Conservation (phyloP, 331 rosid species). For the Dryas integrifolia region DNA sequence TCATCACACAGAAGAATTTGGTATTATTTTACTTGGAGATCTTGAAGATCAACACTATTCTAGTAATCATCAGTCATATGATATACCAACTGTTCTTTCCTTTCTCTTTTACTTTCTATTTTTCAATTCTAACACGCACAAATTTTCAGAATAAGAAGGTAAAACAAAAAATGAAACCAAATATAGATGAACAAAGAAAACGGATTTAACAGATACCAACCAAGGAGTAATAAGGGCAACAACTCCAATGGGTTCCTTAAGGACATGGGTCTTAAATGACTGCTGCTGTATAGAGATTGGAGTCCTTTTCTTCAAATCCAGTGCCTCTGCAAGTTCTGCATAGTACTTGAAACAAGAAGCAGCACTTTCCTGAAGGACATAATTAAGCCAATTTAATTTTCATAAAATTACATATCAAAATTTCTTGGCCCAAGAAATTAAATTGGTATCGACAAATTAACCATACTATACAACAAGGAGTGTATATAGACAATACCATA, state of each 20-base stretch:
- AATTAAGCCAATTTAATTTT: background rate
- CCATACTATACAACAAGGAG: constrained; percentile 38
- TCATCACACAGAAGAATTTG: constrained; percentile 24
- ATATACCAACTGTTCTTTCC: too few species aligned
- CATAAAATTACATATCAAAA: background rate
- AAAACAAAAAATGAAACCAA: background rate
- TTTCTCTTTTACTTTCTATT: too few species aligned
- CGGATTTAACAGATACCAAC: constrained; percentile 29
- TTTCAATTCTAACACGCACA: too few species aligned
- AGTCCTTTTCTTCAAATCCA: constrained; percentile 71
- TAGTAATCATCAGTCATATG: too few species aligned
- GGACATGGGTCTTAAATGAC: constrained; percentile 59
- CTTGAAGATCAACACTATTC: too few species aligned
- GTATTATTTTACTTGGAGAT: background rate
- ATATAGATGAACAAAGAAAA: too few species aligned
- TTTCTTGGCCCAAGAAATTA: too few species aligned
- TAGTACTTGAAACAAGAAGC: constrained; percentile 85
- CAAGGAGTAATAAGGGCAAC: constrained; percentile 88
- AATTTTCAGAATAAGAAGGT: background rate
- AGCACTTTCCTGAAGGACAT: constrained; percentile 62
- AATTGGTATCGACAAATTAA: background rate
- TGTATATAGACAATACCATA: background rate
- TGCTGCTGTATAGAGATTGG: constrained; percentile 72
- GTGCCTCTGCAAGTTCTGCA: constrained; percentile 83
- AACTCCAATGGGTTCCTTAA: constrained; percentile 81